These are phyloP conservation scores for Botrytis squamosa DNA, from an alignment of 2,329 filamentous ascomycete species.

Conservation along the genomic window DNA sequence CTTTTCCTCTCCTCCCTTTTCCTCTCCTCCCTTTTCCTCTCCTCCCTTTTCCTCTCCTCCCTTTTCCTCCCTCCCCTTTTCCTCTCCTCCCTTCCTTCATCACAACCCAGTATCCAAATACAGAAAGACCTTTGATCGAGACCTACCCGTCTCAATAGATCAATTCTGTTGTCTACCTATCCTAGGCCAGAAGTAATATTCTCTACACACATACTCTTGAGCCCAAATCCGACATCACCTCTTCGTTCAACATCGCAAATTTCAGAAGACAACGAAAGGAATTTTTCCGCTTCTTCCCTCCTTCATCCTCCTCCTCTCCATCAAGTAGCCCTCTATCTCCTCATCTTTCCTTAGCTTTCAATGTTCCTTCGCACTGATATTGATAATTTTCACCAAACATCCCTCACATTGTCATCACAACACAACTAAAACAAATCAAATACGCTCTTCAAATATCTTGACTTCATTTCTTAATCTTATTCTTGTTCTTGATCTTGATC, in stretches of 20 bases:
- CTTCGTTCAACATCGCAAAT: too few species aligned
- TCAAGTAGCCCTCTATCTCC: background rate
- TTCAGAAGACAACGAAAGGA: too few species aligned
- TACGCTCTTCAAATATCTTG: background rate
- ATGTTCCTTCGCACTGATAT: background rate
- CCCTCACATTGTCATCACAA: background rate
- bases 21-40: background rate
- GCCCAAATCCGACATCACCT: too few species aligned
- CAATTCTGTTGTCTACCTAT: too few species aligned
- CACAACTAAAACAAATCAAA: too few species aligned
- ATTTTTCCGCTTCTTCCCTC: background rate
- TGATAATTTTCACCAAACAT: background rate
- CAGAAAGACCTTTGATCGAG: too few species aligned
- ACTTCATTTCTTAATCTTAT: slow-evolving; percentile 11
- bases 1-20: too few species aligned
- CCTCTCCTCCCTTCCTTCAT: background rate
- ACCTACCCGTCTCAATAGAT: too few species aligned
- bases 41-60: too few species aligned
- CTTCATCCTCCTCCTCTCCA: background rate
- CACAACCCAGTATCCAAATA: background rate
- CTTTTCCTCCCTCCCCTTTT: too few species aligned
- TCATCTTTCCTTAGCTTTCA: background rate
- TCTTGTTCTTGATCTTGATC: slow-evolving; percentile 1
- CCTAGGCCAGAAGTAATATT: too few species aligned
- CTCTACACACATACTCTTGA: too few species aligned